phyloP scores from a whole-genome alignment of 495 filamentous ascomycete genomes.

The Hypoxylon crocopeplum region DNA sequence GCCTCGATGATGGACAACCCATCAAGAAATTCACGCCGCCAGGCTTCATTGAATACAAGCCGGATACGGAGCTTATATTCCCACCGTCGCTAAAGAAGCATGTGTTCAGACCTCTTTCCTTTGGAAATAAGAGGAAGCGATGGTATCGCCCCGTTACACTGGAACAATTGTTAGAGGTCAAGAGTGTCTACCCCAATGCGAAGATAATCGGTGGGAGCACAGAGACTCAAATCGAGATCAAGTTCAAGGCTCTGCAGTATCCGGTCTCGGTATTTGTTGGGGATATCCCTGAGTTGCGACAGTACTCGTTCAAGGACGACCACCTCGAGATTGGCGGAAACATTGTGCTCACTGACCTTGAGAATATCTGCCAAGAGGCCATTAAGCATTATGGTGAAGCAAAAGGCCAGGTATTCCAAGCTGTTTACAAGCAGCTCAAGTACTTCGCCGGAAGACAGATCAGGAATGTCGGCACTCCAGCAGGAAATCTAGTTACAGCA shows the following conservation, averaged over 20 bases:
- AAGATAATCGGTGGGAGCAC: constrained; percentile 97
- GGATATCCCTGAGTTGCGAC: constrained; percentile 85
- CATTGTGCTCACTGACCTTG: constrained; percentile 84
- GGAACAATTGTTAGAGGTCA: constrained; percentile 89
- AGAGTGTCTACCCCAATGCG: constrained; percentile 79
- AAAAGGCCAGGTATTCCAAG: constrained; percentile 74
- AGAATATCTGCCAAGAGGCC: constrained; percentile 74
- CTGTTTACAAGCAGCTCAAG: constrained; percentile 78
- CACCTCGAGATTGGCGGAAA: constrained; percentile 90
- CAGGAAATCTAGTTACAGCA: constrained; percentile 93
- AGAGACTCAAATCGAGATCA: constrained; percentile 97
- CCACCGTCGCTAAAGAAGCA: constrained; percentile 84
- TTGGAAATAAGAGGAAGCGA: constrained; percentile 92
- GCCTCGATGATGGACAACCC: constrained; percentile 54
- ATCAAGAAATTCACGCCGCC: constrained; percentile 78
- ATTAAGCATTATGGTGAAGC: constrained; percentile 77
- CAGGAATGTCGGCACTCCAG: constrained; percentile 93
- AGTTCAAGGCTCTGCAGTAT: constrained; percentile 96
- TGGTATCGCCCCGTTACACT: constrained; percentile 93
- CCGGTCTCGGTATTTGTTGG: constrained; percentile 88
- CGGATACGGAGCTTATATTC: constrained; percentile 94
- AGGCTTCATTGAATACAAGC: constrained; percentile 90
- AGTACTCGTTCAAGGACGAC: constrained; percentile 80
- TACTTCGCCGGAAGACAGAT: constrained; percentile 98
- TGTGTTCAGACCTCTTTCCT: constrained; percentile 78